Evolutionary conservation across 2,329 filamentous ascomycete genomes (phyloP), one percentile per base, ranked within the genome.

Genomic region (Arthrobotrys entomopaga): DNA sequence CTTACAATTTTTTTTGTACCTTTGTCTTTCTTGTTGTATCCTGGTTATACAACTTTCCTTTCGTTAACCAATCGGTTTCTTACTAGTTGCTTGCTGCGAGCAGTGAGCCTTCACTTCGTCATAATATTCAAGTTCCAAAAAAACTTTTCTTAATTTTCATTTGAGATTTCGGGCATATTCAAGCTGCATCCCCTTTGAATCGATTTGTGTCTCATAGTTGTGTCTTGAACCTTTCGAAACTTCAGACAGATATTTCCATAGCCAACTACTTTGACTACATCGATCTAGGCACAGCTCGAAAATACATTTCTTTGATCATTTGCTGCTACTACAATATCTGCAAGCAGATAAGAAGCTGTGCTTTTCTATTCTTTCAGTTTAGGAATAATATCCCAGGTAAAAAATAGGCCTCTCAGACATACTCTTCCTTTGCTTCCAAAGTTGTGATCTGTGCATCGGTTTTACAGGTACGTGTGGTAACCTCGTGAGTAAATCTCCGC

Each of bases 61-160:
- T 73, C 69, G 50, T 56, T 73, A 58, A 19, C 38, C 5, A 16
- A 50, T 46, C 5, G 42, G 42, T 46, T 46, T 10, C n/a, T 53
- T n/a, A 22, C 16, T 49, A 22, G 43, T 48, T 20, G 20, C 19
- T 66, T 66, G 61, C 61, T 73, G 69, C 61, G 40, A 57, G 67
- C 61, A 26, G 67, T 54, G 20, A 66, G 52, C 13, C 48, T 66
- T 73, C 61, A 66, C 20, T 73, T 73, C 61, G 19, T 58, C 60
- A 20, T 26, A 57, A 63, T 50, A 38, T 52, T 40, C 24, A 40
- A 24, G 20, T 53, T 26, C 5, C 2, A 24, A 15, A 19, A 7
- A 19, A 7, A 34, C 1, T 34, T 10, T 34, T 34, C 29, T 34
- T 34, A 40, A 8, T 52, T 49, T 49, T 38, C n/a, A 20, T 63